Conservation (phyloP, 163 green algal genomes). For the Volvox carteri region DNA sequence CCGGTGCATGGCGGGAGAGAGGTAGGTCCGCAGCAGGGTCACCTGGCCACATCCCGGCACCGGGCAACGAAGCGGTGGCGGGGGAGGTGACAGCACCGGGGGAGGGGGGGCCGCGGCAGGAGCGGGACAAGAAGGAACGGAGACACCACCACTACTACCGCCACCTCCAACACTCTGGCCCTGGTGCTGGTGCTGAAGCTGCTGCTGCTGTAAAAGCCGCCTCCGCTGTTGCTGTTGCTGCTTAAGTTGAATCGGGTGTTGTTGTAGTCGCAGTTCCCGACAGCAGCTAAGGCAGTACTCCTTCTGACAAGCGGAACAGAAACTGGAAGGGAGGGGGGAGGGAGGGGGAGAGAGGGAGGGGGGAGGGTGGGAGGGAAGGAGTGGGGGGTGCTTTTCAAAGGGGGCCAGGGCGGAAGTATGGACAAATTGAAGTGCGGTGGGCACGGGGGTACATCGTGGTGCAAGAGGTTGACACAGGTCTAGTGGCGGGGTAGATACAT, state of each 20-base stretch:
- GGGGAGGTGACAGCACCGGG: background rate
- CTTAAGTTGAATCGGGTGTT: background rate
- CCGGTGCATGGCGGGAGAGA: background rate
- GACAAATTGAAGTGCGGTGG: background rate
- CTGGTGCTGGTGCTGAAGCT: background rate
- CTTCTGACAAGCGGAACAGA: background rate
- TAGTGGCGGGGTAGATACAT: background rate
- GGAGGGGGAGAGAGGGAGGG: background rate
- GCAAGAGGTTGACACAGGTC: background rate
- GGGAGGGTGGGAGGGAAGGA: background rate
- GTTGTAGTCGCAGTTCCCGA: background rate
- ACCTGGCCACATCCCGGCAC: background rate
- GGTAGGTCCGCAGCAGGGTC: background rate
- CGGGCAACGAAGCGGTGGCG: background rate
- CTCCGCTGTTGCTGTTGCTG: background rate
- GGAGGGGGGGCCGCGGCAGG: no score
- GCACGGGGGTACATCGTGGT: background rate
- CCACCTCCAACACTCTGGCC: background rate
- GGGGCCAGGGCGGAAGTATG: no score
- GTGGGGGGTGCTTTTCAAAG: no score
- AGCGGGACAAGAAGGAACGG: no score
- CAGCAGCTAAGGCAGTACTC: conserved; percentile 32
- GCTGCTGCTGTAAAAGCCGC: background rate
- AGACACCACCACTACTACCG: background rate
- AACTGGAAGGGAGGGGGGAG: background rate